phyloP scores from a whole-genome alignment of 1,139 yeast genomes.

The Diutina rugosa region DNA sequence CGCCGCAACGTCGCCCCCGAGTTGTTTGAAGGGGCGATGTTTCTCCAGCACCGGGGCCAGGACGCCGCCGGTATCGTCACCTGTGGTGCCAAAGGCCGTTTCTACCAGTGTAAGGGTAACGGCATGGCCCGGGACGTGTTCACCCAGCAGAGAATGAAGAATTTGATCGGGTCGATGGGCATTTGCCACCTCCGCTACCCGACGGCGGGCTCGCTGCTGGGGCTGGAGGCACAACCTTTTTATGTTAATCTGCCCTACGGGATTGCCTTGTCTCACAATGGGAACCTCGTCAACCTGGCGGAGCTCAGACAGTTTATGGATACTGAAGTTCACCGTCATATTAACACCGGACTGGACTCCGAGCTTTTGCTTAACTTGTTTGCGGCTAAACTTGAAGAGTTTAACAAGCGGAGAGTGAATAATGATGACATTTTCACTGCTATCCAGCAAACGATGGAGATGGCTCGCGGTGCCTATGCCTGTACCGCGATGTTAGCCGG shows the following conservation, averaged over 20 bases:
- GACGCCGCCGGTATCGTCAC: slow-evolving; percentile 99
- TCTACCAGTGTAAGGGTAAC: slow-evolving; percentile 95
- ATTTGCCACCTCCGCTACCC: slow-evolving; percentile 92
- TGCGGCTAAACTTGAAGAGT: slow-evolving; percentile 84
- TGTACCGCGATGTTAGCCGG: slow-evolving; percentile 95
- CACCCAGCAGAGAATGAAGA: slow-evolving; percentile 67
- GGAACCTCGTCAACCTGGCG: slow-evolving; percentile 81
- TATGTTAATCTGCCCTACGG: slow-evolving; percentile 97
- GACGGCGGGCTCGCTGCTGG: slow-evolving; percentile 96
- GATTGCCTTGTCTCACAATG: slow-evolving; percentile 80
- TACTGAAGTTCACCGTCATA: slow-evolving; percentile 91
- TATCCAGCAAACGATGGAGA: slow-evolving; percentile 63
- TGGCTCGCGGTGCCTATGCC: slow-evolving; percentile 91
- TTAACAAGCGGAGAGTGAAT: slow-evolving; percentile 87
- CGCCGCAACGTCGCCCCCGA: slow-evolving; percentile 71
- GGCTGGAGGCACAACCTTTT: slow-evolving; percentile 97
- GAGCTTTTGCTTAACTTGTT: slow-evolving; percentile 81
- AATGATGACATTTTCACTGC: slow-evolving; percentile 84
- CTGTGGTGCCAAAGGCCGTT: slow-evolving; percentile 85
- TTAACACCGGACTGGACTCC: slow-evolving; percentile 92
- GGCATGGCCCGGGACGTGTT: slow-evolving; percentile 98
- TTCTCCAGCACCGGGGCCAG: slow-evolving; percentile 94
- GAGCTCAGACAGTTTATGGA: slow-evolving; percentile 72
- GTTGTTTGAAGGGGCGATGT: slow-evolving; percentile 84
- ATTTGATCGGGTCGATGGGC: slow-evolving; percentile 89